Evolutionary conservation across 2,329 filamentous ascomycete genomes (phyloP).

Genomic region (Harringtonia aguacate): DNA sequence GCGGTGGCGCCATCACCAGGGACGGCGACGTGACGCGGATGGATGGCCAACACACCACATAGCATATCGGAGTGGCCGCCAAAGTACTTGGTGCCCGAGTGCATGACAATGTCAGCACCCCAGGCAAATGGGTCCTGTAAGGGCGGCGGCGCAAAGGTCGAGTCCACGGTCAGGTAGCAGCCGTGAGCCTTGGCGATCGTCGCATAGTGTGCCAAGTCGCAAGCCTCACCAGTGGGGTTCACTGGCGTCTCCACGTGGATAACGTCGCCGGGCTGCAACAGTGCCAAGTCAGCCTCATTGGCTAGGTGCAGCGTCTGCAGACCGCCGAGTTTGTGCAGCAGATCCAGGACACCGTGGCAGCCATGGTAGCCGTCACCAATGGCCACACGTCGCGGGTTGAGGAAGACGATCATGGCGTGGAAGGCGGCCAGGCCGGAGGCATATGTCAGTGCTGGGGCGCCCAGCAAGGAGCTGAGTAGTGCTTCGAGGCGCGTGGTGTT

Average conservation of each 20-base stretch:
- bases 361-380: slow-evolving; percentile 87
- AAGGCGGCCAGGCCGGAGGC: slow-evolving; percentile 78
- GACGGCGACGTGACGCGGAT: slow-evolving; percentile 22
- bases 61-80: slow-evolving; percentile 92
- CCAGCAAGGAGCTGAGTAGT: slow-evolving; percentile 63
- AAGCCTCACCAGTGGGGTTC: slow-evolving; percentile 80
- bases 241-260: slow-evolving; percentile 89
- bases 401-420: slow-evolving; percentile 72
- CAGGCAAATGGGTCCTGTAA: slow-evolving; percentile 74
- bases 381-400: slow-evolving; percentile 73
- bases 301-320: slow-evolving; percentile 63
- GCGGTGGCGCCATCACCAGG: too few species aligned
- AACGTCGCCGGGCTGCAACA: slow-evolving; percentile 67
- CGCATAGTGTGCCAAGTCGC: slow-evolving; percentile 61
- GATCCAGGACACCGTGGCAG: slow-evolving; percentile 70
- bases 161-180: slow-evolving; percentile 72
- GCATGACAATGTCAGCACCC: slow-evolving; percentile 82
- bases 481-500: slow-evolving; percentile 80
- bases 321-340: slow-evolving; percentile 67
- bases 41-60: slow-evolving; percentile 68
- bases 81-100: slow-evolving; percentile 91
- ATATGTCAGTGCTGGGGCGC: slow-evolving; percentile 65
- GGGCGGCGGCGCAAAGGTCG: slow-evolving; percentile 86
- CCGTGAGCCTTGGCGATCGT: slow-evolving; percentile 60
- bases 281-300: slow-evolving; percentile 29